phyloP scores from a whole-genome alignment of 2,329 filamentous ascomycete genomes.

The Fusarium sp. region DNA sequence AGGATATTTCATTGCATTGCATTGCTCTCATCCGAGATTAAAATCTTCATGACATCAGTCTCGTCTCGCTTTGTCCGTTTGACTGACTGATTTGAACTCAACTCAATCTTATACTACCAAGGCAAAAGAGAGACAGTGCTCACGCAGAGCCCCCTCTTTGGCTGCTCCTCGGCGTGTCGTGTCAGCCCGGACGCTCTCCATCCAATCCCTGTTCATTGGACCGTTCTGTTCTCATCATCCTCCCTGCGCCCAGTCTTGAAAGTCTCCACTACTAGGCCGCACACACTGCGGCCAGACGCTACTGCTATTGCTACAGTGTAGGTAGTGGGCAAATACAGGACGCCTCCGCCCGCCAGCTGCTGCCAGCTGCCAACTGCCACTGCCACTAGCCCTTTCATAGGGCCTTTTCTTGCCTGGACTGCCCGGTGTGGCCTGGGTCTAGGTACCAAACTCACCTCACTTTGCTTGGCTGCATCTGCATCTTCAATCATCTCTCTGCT shows the following conservation, averaged over 20 bases:
- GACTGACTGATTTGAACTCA: slow-evolving; percentile 16
- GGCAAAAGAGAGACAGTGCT: slow-evolving; percentile 27
- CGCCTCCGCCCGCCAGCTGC: slow-evolving; percentile 36
- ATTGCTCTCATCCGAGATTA: not conserved
- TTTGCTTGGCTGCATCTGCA: slow-evolving; percentile 38
- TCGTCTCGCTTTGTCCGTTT: slow-evolving; percentile 24
- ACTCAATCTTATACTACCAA: slow-evolving; percentile 21
- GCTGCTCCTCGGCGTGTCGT: slow-evolving; percentile 39
- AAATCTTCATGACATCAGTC: slow-evolving; percentile 23
- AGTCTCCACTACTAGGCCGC: slow-evolving; percentile 40
- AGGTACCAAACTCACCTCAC: slow-evolving; percentile 22
- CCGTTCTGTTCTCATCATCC: slow-evolving; percentile 38
- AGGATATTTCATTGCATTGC: not conserved
- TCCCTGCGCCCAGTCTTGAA: slow-evolving; percentile 36
- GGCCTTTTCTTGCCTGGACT: slow-evolving; percentile 7
- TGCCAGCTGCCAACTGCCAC: slow-evolving; percentile 20
- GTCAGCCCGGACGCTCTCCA: slow-evolving; percentile 48
- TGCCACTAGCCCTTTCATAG: slow-evolving; percentile 1
- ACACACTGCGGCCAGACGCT: slow-evolving; percentile 32
- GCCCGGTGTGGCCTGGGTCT: not conserved
- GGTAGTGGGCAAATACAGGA: not conserved
- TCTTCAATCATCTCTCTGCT: slow-evolving; percentile 35
- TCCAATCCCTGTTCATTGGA: slow-evolving; percentile 46
- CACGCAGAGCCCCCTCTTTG: slow-evolving; percentile 21
- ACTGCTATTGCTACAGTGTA: slow-evolving; percentile 16